Base-by-base conservation (phyloP, 176 grass and related monocot genomes). In the Canna indica region DNA sequence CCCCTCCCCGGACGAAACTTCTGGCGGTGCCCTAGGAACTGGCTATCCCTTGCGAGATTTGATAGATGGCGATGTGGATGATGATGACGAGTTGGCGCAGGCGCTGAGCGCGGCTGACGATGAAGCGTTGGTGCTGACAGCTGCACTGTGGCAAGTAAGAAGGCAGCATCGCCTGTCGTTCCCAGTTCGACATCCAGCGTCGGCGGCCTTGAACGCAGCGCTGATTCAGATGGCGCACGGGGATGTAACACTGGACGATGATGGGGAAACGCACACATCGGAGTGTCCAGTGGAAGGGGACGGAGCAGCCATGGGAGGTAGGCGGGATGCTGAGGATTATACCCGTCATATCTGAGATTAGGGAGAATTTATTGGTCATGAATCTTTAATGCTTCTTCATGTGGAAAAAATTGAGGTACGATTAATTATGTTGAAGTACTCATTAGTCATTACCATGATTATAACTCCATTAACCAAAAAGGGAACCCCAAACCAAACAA, bases 211-310 rank as follows among this genome's bases (percentile, higher is more conserved):
- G 71, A 34, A 59, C 22, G 80, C 79, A 10, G 86, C 88, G 45
- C 83, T 81, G 8, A 88, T 85, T 22, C 88, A 91, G 76, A 78
- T 96, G 24, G 91, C 81, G 6, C 88, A 88, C 73, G 78, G 77
- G 15, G 59, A 84, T 32, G 56, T 26, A 26, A 85, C 72, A 64
- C 85, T 83, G 16, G 83, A 85, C 26, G 91, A 76, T 70, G 86
- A 78, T 36, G 62, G 78, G 24, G 91, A 91, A 67, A 96, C 88
- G 2, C 83, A 86, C 18, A 91, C 88, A 20, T 88, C 85, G 14
- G 85, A 83, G 24, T 91, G 85, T 88, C 83, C 85, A 36, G 28
- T 68, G 48, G 72, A 45, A 47, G 33, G 67, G 3, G 68, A 60
- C 13, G 59, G 34, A 14, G 69, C 31, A 45, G 68, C 61, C 22